Base-by-base conservation (phyloP, 73 alveolate species). In the Paramecium pentaurelia region DNA sequence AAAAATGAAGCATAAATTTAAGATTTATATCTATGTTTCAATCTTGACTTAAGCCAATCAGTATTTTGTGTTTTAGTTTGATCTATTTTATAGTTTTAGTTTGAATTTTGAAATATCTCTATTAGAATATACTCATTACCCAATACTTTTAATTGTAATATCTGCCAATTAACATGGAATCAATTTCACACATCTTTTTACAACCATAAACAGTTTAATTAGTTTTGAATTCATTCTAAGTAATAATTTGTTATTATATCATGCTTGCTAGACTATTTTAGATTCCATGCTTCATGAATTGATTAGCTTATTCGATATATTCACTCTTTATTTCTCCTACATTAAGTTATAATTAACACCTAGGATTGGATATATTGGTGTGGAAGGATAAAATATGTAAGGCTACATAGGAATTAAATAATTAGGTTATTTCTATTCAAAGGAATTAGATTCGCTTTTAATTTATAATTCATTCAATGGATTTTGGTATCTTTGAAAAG, bases 401-500 rank as follows among this genome's bases (percentile, higher is more conserved):
- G 86, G 86, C 49, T 70, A 70, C 9, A 70, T n/a, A 22, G n/a
- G 86, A 10, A 6, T 8, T 28, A 14, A 4, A 6, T 7, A 27
- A 27, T 70, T 20, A 1, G 86, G 49, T 70, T 70, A 10, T n/a
- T 59, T 59, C 12, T 20, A 32, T 16, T 70, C 86, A 32, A 70
- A 70, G 1, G 86, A 70, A 28, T 70, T 16, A 1, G 86, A 70
- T 70, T 70, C 86, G 25, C 86, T 70, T 70, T 70, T 70, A 70
- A 22, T 9, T 28, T 34, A 36, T 22, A 34, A 20, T 42, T 36
- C 88, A 77, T 77, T 77, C 68, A 77, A 42, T 18, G 70, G 71
- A 77, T 77, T 77, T 42, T 58, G 22, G 38, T 77, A 77, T 77
- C 88, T 77, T 40, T 77, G 18, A 77, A 77, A 77, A 11, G 88